A percentile compares a stretch with the other conserved stretches of the same genome.
Conservation (phyloP, 345 rosid genomes). For the Eucalyptus sp. region DNA sequence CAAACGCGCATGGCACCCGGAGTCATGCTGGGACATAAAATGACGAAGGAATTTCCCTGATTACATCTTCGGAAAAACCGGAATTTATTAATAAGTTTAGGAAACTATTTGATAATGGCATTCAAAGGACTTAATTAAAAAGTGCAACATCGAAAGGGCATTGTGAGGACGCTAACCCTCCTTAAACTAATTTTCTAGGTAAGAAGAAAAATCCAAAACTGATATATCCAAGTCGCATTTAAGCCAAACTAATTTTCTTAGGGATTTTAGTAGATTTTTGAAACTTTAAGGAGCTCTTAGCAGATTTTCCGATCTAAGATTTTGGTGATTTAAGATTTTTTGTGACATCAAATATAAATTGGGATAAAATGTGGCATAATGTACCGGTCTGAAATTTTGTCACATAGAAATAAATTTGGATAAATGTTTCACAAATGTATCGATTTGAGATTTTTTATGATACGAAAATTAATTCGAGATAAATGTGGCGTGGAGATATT, state of each 20-base stretch:
- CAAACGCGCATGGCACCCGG: background rate
- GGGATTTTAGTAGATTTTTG: background rate
- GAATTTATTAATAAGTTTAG: background rate
- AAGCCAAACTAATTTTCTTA: background rate
- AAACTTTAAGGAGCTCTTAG: background rate
- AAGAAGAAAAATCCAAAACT: background rate
- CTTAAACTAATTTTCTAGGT: background rate
- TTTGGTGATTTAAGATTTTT: background rate
- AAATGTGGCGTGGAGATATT: background rate
- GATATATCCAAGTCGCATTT: background rate
- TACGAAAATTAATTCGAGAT: background rate
- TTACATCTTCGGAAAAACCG: background rate
- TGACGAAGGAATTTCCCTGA: background rate
- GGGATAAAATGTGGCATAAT: background rate
- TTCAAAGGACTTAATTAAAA: background rate
- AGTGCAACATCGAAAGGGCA: background rate
- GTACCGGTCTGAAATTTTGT: background rate
- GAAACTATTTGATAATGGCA: background rate
- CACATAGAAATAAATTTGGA: background rate
- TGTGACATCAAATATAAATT: background rate
- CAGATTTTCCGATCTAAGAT: background rate
- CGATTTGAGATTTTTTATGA: background rate
- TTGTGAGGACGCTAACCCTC: background rate
- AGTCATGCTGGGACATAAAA: background rate
- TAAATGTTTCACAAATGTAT: background rate